Evolutionary conservation across 2,329 filamentous ascomycete species (phyloP), one percentile per base, ranked within the genome.

Genomic region (Drechslerella coelobrocha): DNA sequence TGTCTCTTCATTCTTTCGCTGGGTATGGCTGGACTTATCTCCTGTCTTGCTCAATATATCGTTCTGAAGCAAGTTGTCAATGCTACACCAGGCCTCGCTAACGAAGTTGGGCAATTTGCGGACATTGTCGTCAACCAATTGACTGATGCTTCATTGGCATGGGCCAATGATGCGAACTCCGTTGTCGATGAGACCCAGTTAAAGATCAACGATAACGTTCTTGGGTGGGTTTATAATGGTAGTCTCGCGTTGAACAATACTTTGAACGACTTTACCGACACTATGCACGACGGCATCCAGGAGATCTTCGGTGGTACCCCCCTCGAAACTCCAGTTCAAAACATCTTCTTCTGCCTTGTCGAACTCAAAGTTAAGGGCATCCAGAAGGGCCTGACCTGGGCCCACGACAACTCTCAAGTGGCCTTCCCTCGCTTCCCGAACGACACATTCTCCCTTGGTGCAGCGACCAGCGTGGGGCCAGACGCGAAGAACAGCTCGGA

Each of bases 371-470:
- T 97, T 73, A 86, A 90, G 74, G 85, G 87, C 21, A 86, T 99
- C 73, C 86, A 97, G 78, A 88, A 89, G 77, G 94, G 89, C 10
- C 83, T 97, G n/a, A 96, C 90, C 0, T 99, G 93, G 93, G 89
- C 96, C 9, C 86, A 90, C 76, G 88, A 97, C 74, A 82, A 97
- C 77, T 91, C 94, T 2, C 85, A 94, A 72, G 84, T 99, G 75
- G 82, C 86, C 68, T 89, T 99, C 75, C 94, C 94, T 0, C 80
- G 85, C 57, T 87, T 97, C 71, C 83, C 86, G 24, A 88, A 90
- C 75, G 84, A 96, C 77, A 90, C 89, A 0, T 96, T 97, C 80
- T 93, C 90, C 66, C 81, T 88, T 57, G 92, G 92, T 43, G 90
- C 92, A 61, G 81, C 86, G 29, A 82, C 84, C 48, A 84, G 84